These are phyloP conservation scores for Kwoniella heveanensis DNA, from an alignment of 768 basidiomycete genomes.

Conservation along the genomic window DNA sequence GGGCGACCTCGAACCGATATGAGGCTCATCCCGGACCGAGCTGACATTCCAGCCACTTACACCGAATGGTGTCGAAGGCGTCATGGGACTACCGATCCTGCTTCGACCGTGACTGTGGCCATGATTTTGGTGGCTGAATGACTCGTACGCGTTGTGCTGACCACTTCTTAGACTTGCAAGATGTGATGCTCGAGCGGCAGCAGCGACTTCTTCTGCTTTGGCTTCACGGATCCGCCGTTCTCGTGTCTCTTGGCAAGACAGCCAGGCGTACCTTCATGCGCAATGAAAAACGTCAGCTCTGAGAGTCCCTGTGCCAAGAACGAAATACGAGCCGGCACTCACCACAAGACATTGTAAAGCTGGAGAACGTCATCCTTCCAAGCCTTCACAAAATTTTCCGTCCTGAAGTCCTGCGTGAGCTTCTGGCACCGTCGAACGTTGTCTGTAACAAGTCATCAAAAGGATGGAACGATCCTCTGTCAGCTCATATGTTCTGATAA, in stretches of 20 bases:
- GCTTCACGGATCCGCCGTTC: slow-evolving; percentile 13
- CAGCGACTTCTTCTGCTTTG: slow-evolving; percentile 6
- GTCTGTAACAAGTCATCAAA: slow-evolving; percentile 57
- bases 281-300: background rate
- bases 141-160: slow-evolving; percentile 9
- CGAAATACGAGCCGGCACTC: too few relatives aligned
- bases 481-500: too few relatives aligned
- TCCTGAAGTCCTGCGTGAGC: slow-evolving; percentile 83
- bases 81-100: slow-evolving; percentile 5
- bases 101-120: background rate
- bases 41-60: slow-evolving; percentile 21
- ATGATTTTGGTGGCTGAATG: background rate
- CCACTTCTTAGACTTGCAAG: slow-evolving; percentile 22
- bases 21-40: slow-evolving; percentile 22
- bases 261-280: slow-evolving; percentile 30
- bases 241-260: slow-evolving; percentile 22
- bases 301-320: too few relatives aligned
- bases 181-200: slow-evolving; percentile 20
- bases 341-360: slow-evolving; percentile 90
- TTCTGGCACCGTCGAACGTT: slow-evolving; percentile 83
- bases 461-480: background rate
- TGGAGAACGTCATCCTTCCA: slow-evolving; percentile 97
- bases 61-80: background rate
- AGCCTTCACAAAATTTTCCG: slow-evolving; percentile 79
- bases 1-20: slow-evolving; percentile 13